Conservation (phyloP, 306 rosid species). For the Trifolium subterraneum region DNA sequence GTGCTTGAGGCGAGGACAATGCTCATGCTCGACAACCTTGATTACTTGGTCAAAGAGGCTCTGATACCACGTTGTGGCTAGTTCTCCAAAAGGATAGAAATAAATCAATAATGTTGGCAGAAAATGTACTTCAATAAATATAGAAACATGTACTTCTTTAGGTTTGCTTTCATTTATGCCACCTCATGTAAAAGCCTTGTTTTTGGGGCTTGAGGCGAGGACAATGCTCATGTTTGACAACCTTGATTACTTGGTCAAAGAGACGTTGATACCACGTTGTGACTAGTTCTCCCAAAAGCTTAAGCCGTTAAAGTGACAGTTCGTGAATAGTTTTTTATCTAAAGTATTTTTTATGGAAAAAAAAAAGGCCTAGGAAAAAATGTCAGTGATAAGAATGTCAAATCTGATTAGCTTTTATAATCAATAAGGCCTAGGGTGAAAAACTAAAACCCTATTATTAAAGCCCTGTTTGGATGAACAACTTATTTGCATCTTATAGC, state of each 20-base stretch:
- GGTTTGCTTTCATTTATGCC: too few relatives aligned
- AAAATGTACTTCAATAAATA: too few relatives aligned
- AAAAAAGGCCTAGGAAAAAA: neutral
- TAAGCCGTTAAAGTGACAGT: slow-evolving; percentile 2
- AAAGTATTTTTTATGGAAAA: neutral
- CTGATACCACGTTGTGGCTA: neutral
- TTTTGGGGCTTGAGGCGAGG: too few relatives aligned
- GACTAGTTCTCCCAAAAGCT: neutral
- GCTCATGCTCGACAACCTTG: neutral
- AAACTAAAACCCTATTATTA: neutral
- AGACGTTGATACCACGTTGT: too few relatives aligned
- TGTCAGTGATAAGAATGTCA: slow-evolving; percentile 22
- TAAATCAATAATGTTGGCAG: too few relatives aligned
- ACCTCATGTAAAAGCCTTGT: too few relatives aligned
- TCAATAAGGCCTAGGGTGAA: neutral
- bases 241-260: too few relatives aligned
- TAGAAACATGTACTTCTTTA: too few relatives aligned
- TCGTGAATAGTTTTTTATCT: slow-evolving; percentile 9
- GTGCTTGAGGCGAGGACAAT: slow-evolving; percentile 13
- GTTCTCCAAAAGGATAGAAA: too few relatives aligned
- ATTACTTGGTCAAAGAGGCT: slow-evolving; percentile 5
- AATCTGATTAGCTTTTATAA: slow-evolving; percentile 11
- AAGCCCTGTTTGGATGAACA: neutral
- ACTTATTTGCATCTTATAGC: too few relatives aligned
- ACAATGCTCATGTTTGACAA: too few relatives aligned